Evolutionary conservation across 306 rosid genomes (phyloP), one percentile per base, ranked within the genome.

Genomic region (Corylus americana): DNA sequence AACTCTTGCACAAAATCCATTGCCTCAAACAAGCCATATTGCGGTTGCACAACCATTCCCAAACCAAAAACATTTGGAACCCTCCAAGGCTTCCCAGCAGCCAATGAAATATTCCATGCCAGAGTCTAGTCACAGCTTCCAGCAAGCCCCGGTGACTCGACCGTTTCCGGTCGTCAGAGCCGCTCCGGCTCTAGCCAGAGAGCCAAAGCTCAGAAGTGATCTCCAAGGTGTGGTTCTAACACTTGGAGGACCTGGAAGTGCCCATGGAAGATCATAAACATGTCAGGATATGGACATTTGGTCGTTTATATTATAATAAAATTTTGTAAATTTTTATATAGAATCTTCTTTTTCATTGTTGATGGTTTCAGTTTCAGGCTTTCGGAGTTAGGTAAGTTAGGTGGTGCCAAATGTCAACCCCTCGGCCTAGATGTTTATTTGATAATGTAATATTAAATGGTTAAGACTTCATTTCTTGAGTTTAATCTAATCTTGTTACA

Each of bases 231-330:
- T 95, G 81, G 86, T 87, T 77, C 85, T 95, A 70, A 90, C 98
- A 63, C 93, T 95, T 17, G 99, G 96, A 70, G 96, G 97, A 35
- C 97, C 99, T 49, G 88, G 91, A 10, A 87, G 89, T 83, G 88
- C 82, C 54, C 86, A 44, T 80, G 83, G 13, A 48, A 81, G 82
- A 79, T 73, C 80, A 74, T 86, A 50, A 59, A 74, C 20, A 10
- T 80, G 13, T 14, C 58, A 49, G 16, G 37, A 44, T 49, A 49
- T 73, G 66, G 70, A n/a, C 48, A 51, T 37, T 59, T 72, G 58
- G 54, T 66, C 31, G 48, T 22, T 22, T 6, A 6, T 49, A 31
- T 42, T 67, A 29, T 25, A 13, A 44, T 42, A 4, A 71, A 76
- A 86, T 74, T 72, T 27, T 91, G 88, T 80, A 79, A 69, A 87